Percentiles rank a stretch among this genome's conserved stretches.
phyloP scores from a whole-genome alignment of 176 grass and related monocot genomes.

The Cenchrus fungigraminus region DNA sequence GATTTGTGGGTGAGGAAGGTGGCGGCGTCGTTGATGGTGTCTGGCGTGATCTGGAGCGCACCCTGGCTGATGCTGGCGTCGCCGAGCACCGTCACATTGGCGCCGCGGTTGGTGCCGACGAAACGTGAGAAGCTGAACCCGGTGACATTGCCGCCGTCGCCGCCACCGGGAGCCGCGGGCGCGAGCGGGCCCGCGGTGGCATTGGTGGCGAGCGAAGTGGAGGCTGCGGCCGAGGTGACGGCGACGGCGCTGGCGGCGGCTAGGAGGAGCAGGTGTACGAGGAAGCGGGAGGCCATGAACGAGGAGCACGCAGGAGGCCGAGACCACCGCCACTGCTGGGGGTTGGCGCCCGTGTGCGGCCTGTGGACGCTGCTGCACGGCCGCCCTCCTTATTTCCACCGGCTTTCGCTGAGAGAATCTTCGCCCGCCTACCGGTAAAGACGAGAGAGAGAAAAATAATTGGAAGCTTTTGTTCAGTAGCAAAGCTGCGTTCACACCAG shows the following conservation, averaged over 20 bases:
- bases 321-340: not conserved
- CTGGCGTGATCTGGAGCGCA: conserved; percentile 91
- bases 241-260: not conserved
- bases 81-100: conserved; percentile 42
- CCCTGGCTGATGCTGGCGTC: conserved; percentile 44
- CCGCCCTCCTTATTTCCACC: conserved; percentile 5
- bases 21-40: conserved; percentile 38
- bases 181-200: not conserved
- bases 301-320: not conserved
- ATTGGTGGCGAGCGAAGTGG: conserved; percentile 46
- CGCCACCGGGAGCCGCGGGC: not conserved
- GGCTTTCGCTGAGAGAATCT: not conserved
- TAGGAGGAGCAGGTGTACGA: conserved; percentile 42
- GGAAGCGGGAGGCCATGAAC: conserved; percentile 48
- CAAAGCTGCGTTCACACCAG: conserved; percentile 34
- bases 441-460: not conserved
- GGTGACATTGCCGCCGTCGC: not conserved
- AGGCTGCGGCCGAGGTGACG: not conserved
- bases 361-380: not conserved
- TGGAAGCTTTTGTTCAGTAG: not conserved
- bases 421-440: conserved; percentile 20
- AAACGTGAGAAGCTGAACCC: conserved; percentile 61
- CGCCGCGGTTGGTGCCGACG: not conserved
- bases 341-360: not conserved
- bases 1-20: conserved; percentile 58